Evolutionary conservation across 371 early-diverging fungal species (phyloP), one percentile per base, ranked within the genome.

Genomic region (Enterocytospora artemiae): DNA sequence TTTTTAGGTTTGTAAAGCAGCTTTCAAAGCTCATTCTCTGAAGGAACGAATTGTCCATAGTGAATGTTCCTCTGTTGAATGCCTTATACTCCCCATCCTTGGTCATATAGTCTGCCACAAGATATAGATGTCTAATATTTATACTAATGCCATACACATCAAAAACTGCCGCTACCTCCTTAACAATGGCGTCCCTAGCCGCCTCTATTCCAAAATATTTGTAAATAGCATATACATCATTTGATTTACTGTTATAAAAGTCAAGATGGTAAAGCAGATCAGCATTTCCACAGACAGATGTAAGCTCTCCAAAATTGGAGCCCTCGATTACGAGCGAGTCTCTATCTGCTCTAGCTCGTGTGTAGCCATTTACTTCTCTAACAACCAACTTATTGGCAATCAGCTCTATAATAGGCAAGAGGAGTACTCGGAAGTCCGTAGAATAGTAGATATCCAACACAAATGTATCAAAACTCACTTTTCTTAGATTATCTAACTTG

Each of bases 51-150:
- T 75, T 65, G 25, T 51, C 41, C 28, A 30, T 41, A 16, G 28
- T 41, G 20, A 75, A 37, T 2, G 66, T 50, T 51, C 32, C 7
- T 31, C 72, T 64, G 48, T 43, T 67, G 44, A 75, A 75, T 0
- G 69, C 46, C 1, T 25, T 9, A 46, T 53, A 68, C 4, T 33
- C 37, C 0, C 73, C 73, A 33, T 60, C 55, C 45, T 67, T 56
- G 7, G 76, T 76, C 97, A 99, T 96, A 79, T 92, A 95, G 74
- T 99, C 99, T 37, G 93, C 93, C 76, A 96, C 89, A 51, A 99
- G 72, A 2, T 87, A 83, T 75, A 99, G 82, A 77, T 99, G 99
- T 32, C 96, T 87, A 36, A 81, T 80, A 79, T 99, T 90, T 51
- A 99, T 90, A 59, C 76, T 82, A 70, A 96, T 96, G 69, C 94